phyloP scores from a whole-genome alignment of 1,139 yeast species.

The Lipomyces yarrowii region DNA sequence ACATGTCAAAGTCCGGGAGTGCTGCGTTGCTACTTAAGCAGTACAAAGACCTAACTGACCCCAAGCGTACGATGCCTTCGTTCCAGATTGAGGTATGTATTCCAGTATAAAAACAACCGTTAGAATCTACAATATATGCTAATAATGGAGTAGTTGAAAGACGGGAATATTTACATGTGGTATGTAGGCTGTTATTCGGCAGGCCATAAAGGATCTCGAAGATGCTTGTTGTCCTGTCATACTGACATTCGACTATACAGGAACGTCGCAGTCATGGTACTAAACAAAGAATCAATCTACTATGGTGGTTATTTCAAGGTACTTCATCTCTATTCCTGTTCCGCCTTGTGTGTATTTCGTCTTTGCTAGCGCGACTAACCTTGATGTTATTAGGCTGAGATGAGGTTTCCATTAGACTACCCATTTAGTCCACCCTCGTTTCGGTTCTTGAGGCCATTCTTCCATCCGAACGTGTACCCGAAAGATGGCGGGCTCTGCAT shows the following conservation, averaged over 20 bases:
- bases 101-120: neutral
- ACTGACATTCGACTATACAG: constrained; percentile 25
- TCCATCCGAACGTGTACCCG: constrained; percentile 86
- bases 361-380: neutral
- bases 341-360: neutral
- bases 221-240: neutral
- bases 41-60: constrained; percentile 89
- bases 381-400: constrained; percentile 58
- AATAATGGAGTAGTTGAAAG: constrained; percentile 56
- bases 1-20: constrained; percentile 17
- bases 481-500: constrained; percentile 92
- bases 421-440: constrained; percentile 92
- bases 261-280: constrained; percentile 92
- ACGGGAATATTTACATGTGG: constrained; percentile 87
- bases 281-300: constrained; percentile 84
- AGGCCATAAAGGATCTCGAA: neutral
- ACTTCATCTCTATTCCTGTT: constrained; percentile 14
- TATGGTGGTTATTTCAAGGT: constrained; percentile 91
- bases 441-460: constrained; percentile 91
- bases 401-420: constrained; percentile 88
- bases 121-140: neutral
- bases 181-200: constrained; percentile 17
- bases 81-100: constrained; percentile 66
- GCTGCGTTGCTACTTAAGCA: constrained; percentile 91
- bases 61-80: constrained; percentile 87